A percentile compares a stretch with the other conserved stretches of the same genome.
These are phyloP conservation scores for Penicillium nordicum DNA, from an alignment of 2,329 filamentous ascomycete species.

Conservation along the genomic window DNA sequence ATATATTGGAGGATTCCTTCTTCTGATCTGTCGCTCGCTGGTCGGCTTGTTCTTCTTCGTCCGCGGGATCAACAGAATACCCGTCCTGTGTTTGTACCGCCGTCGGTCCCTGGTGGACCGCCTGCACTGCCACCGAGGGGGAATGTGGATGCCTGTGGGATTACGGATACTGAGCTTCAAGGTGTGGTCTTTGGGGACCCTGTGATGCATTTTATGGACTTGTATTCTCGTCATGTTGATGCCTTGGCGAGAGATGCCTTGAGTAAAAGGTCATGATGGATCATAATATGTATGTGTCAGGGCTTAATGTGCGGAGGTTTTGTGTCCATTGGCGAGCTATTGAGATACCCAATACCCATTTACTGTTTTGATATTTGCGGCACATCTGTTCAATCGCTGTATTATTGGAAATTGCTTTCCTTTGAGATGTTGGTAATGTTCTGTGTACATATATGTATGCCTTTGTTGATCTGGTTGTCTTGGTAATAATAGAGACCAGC, in stretches of 20 bases:
- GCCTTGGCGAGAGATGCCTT: slow-evolving; percentile 66
- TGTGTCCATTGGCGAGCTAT: neutral
- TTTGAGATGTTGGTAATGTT: neutral
- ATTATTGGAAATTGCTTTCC: neutral
- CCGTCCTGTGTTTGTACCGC: slow-evolving; percentile 65
- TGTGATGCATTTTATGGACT: slow-evolving; percentile 72
- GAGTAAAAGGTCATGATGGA: slow-evolving; percentile 33
- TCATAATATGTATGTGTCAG: neutral
- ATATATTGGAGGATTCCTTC: slow-evolving; percentile 11
- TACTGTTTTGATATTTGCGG: neutral
- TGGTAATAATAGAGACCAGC: neutral
- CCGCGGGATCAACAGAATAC: slow-evolving; percentile 53
- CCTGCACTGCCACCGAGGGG: slow-evolving; percentile 46
- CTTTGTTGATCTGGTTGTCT: neutral
- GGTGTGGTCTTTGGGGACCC: slow-evolving; percentile 78
- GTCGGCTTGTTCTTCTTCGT: slow-evolving; percentile 18
- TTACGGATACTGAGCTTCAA: slow-evolving; percentile 65
- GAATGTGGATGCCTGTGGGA: slow-evolving; percentile 65
- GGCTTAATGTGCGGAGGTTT: neutral
- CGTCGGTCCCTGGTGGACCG: slow-evolving; percentile 69
- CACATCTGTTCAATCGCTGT: neutral
- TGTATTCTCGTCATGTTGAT: slow-evolving; percentile 72
- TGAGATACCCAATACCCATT: neutral
- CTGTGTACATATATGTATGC: neutral
- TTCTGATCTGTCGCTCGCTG: slow-evolving; percentile 12